phyloP scores from a whole-genome alignment of 2,329 filamentous ascomycete genomes.

The Ceratocystis colombiana region DNA sequence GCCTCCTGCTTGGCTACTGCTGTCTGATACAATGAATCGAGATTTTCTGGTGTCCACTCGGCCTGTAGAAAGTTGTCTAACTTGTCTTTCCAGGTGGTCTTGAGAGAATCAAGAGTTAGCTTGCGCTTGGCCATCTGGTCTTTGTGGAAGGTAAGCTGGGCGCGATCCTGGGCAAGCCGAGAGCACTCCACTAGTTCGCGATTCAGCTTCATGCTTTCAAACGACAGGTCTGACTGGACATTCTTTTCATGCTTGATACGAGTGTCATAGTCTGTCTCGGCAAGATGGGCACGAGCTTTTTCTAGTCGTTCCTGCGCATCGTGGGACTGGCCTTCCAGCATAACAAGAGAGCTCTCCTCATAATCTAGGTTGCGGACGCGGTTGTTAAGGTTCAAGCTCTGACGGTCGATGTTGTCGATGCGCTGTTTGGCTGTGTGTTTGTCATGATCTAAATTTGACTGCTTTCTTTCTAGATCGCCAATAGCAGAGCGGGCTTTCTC shows the following conservation, averaged over 20 bases:
- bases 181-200: slow-evolving; percentile 77
- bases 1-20: slow-evolving; percentile 48
- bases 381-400: slow-evolving; percentile 54
- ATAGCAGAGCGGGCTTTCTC: slow-evolving; percentile 62
- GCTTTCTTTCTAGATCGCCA: slow-evolving; percentile 62
- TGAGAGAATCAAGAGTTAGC: slow-evolving; percentile 66
- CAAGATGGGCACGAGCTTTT: slow-evolving; percentile 52
- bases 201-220: slow-evolving; percentile 59
- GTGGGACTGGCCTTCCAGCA: slow-evolving; percentile 62
- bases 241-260: slow-evolving; percentile 57
- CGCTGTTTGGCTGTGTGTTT: slow-evolving; percentile 64
- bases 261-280: slow-evolving; percentile 56
- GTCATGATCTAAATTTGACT: slow-evolving; percentile 60
- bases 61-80: slow-evolving; percentile 53
- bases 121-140: slow-evolving; percentile 67
- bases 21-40: slow-evolving; percentile 62
- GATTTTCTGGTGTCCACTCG: slow-evolving; percentile 57
- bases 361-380: slow-evolving; percentile 63
- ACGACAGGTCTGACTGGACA: slow-evolving; percentile 59
- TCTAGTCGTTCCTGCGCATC: slow-evolving; percentile 56
- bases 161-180: slow-evolving; percentile 68
- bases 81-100: slow-evolving; percentile 60
- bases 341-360: slow-evolving; percentile 74
- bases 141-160: slow-evolving; percentile 71
- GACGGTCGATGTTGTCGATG: slow-evolving; percentile 63